Percentiles rank a stretch among this genome's conserved stretches.
Conservation (phyloP, 1,139 yeast species). For the Debaryomyces udenii region DNA sequence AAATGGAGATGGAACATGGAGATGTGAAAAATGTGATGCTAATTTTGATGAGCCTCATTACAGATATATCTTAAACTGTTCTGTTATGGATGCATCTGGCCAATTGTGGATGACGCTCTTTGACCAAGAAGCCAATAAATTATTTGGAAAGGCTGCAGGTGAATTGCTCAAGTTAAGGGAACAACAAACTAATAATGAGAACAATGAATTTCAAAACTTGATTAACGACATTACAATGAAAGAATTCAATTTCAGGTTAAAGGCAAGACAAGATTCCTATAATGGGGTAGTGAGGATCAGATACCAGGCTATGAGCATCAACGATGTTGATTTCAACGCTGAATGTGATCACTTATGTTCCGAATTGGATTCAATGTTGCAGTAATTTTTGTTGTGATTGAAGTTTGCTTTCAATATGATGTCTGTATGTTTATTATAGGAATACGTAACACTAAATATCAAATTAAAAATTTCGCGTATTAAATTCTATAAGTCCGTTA, state of each 20-base stretch:
- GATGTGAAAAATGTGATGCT: constrained; percentile 89
- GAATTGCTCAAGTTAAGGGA: constrained; percentile 60
- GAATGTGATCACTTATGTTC: constrained; percentile 65
- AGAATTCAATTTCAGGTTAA: constrained; percentile 72
- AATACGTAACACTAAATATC: not conserved
- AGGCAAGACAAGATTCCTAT: constrained; percentile 83
- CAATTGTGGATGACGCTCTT: constrained; percentile 87
- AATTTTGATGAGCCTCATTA: constrained; percentile 69
- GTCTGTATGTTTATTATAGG: no score
- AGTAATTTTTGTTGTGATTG: not conserved
- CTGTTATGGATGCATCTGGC: constrained; percentile 78
- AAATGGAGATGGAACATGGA: constrained; percentile 76
- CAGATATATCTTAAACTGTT: constrained; percentile 74
- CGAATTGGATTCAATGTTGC: constrained; percentile 41
- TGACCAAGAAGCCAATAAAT: constrained; percentile 75
- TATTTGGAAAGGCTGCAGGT: constrained; percentile 72
- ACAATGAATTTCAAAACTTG: constrained; percentile 51
- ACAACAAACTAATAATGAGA: constrained; percentile 35
- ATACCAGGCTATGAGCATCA: constrained; percentile 63
- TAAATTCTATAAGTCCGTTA: constrained; percentile 54
- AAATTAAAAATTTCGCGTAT: constrained; percentile 13
- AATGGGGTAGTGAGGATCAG: constrained; percentile 79
- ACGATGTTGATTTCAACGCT: constrained; percentile 57
- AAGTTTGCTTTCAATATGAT: constrained; percentile 2
- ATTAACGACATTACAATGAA: constrained; percentile 61